Evolutionary conservation across 2,329 filamentous ascomycete genomes (phyloP), one percentile per base, ranked within the genome.

Genomic region (Penicillium sp.): DNA sequence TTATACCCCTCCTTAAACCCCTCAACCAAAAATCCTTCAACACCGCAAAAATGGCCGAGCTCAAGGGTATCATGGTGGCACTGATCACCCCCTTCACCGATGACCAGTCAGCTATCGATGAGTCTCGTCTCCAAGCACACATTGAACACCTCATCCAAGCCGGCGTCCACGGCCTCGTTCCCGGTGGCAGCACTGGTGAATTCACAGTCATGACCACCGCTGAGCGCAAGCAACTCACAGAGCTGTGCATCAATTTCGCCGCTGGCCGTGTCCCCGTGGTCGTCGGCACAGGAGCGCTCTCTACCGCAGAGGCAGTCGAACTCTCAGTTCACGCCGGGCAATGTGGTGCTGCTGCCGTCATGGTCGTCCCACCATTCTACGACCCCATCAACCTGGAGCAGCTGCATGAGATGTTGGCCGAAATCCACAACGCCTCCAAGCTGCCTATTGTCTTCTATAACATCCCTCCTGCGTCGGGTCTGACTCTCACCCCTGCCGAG

Each of bases 371-470:
- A 5, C 82, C 82, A 0, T 84, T 79, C 71, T 84, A 84, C 64
- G 82, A 84, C 49, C 75, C 81, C 0, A 73, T 79, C 33, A 79
- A 71, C 61, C 64, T 81, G 22, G 70, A 73, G 19, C 74, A 81
- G 49, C 72, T 84, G 35, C 72, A 73, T 1, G 78, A 79, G 59
- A 63, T 79, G 24, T 70, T 84, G 59, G 59, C 59, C 0, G 82
- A 82, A 40, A 77, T 84, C 28, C 74, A 80, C 59, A 66, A 70
- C 8, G 78, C 72, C 0, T 78, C 76, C 3, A 70, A 74, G 0
- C 71, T 84, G 13, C 80, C 81, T 0, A 82, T 84, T 28, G 74
- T 83, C 63, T 84, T 80, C 72, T 84, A 84, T 72, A 83, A 84
- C 62, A 84, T 84, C 50, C 83, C 83, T 2, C 77, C 79, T 0